phyloP scores from a whole-genome alignment of 225 moss, liverwort and hornwort genomes.

The Ulota crispa region DNA sequence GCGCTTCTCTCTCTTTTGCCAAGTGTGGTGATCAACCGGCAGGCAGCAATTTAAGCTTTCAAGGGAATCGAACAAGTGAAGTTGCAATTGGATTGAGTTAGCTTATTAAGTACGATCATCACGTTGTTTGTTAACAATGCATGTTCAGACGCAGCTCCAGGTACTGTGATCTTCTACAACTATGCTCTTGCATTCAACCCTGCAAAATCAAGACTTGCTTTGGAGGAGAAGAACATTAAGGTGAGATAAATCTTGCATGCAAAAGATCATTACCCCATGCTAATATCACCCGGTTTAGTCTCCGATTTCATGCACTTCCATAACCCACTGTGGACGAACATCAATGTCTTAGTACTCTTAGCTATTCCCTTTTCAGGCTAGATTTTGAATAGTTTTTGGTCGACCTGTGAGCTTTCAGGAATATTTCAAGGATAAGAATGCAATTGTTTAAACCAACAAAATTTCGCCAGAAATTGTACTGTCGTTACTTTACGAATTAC shows the following conservation, averaged over 20 bases:
- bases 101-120: not conserved
- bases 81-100: not conserved
- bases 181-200: conserved; percentile 55
- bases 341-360: not conserved
- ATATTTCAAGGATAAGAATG: not conserved
- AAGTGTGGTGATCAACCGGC: not conserved
- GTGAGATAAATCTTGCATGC: conserved; percentile 7
- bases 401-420: not conserved
- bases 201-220: conserved; percentile 49
- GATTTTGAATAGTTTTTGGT: not conserved
- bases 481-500: not conserved
- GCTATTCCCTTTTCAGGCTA: not conserved
- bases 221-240: conserved; percentile 54
- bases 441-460: no score
- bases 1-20: not conserved
- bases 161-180: conserved; percentile 46
- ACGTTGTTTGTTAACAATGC: conserved; percentile 13
- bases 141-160: conserved; percentile 44
- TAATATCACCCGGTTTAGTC: not conserved
- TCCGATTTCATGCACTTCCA: not conserved
- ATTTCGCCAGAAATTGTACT: not conserved
- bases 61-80: not conserved
- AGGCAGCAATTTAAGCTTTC: not conserved
- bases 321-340: not conserved
- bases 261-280: not conserved